These are phyloP conservation scores for Pestalotiopsis sp. DNA, from an alignment of 2,329 filamentous ascomycete species.

Conservation along the genomic window DNA sequence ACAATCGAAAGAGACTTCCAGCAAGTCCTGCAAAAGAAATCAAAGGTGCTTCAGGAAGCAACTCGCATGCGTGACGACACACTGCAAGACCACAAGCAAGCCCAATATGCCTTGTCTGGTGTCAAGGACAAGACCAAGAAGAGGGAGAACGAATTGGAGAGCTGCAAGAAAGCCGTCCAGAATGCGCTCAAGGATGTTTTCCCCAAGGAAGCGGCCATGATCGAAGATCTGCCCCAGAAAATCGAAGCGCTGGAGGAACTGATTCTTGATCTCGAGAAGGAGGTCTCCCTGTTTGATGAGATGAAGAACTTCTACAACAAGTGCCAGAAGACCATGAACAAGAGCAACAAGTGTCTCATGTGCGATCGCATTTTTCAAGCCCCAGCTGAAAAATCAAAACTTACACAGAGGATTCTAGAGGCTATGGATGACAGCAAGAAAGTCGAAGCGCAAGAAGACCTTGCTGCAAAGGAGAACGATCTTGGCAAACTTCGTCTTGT, in stretches of 20 bases:
- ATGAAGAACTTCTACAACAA: conserved; percentile 73
- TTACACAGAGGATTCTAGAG: conserved; percentile 69
- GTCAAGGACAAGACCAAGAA: conserved; percentile 66
- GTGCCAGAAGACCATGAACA: conserved; percentile 67
- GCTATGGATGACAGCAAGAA: conserved; percentile 65
- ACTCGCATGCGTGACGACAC: conserved; percentile 72
- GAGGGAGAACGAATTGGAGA: conserved; percentile 63
- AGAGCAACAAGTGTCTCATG: conserved; percentile 74
- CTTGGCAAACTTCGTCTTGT: conserved; percentile 65
- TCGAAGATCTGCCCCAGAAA: conserved; percentile 58
- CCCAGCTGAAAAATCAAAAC: conserved; percentile 60
- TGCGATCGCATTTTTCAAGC: conserved; percentile 74
- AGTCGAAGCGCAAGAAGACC: conserved; percentile 61
- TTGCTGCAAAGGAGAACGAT: conserved; percentile 53
- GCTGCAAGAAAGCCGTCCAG: conserved; percentile 61
- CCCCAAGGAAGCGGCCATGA: conserved; percentile 40
- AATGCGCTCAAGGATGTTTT: conserved; percentile 48
- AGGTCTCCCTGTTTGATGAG: conserved; percentile 70
- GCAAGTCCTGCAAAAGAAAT: conserved; percentile 59
- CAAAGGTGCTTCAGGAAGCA: conserved; percentile 61
- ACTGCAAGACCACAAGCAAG: conserved; percentile 73
- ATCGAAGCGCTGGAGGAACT: conserved; percentile 52
- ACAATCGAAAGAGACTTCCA: conserved; percentile 75
- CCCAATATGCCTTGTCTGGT: conserved; percentile 73
- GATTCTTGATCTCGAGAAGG: conserved; percentile 65